A percentile compares a stretch with the other conserved stretches of the same genome.
phyloP scores from a whole-genome alignment of 2,329 filamentous ascomycete species.

The Colletotrichum sp. region DNA sequence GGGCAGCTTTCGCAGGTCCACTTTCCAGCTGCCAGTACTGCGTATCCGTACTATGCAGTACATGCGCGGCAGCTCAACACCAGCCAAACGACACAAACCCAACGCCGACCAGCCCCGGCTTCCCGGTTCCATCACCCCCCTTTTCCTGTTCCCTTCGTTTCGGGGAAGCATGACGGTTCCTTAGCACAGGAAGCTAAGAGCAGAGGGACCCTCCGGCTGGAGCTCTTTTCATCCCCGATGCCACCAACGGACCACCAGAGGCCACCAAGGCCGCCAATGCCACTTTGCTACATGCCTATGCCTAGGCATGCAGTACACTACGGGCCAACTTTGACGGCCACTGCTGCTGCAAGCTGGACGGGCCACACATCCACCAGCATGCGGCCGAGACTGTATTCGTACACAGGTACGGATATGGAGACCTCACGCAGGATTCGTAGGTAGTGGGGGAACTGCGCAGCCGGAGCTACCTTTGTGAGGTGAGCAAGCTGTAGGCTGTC shows the following conservation, averaged over 20 bases:
- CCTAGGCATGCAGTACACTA: not conserved
- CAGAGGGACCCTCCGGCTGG: slow-evolving; percentile 15
- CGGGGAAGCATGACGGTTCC: slow-evolving; percentile 19
- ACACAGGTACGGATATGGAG: not conserved
- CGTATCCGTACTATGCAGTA: not conserved
- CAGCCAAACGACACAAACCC: not conserved
- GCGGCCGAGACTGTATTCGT: not conserved
- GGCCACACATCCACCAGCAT: not conserved
- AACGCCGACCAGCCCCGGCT: slow-evolving; percentile 8
- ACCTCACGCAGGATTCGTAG: not conserved
- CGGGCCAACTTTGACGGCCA: slow-evolving; percentile 3
- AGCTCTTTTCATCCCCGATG: slow-evolving; percentile 12
- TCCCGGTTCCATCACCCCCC: slow-evolving; percentile 14
- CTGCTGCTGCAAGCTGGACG: not conserved
- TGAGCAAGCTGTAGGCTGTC: not conserved
- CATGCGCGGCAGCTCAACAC: not conserved
- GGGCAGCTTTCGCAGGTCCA: not conserved
- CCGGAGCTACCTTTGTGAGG: not conserved
- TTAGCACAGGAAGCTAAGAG: slow-evolving; percentile 10
- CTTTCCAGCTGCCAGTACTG: not conserved
- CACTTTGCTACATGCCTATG: not conserved
- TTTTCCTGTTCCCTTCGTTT: slow-evolving; percentile 16
- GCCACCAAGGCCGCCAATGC: slow-evolving; percentile 7
- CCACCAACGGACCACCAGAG: not conserved
- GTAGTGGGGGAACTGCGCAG: not conserved